Percentiles rank a stretch among this genome's conserved stretches.
These are phyloP conservation scores for Penicillium concentricum DNA, from an alignment of 2,329 filamentous ascomycete species.

Conservation along the genomic window DNA sequence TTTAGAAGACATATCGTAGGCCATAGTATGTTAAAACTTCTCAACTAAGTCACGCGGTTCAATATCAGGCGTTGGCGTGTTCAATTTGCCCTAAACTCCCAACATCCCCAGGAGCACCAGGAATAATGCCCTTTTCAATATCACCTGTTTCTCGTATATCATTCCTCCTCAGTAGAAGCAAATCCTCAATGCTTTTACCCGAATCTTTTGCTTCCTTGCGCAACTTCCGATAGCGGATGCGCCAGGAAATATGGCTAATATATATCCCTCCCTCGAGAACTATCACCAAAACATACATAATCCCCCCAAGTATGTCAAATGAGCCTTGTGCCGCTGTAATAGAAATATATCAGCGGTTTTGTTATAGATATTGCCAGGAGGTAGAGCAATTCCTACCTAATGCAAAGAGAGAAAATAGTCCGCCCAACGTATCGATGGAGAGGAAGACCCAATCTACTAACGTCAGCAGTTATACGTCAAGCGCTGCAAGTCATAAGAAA, in stretches of 20 bases:
- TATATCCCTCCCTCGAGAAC: constrained; percentile 62
- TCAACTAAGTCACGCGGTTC: neutral
- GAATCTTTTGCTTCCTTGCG: constrained; percentile 52
- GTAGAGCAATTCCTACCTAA: constrained; percentile 46
- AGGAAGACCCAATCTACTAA: constrained; percentile 56
- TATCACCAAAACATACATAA: constrained; percentile 61
- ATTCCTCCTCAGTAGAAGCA: constrained; percentile 32
- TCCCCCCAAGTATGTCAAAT: constrained; percentile 61
- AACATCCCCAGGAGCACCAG: neutral
- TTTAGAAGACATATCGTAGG: neutral
- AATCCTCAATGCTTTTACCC: constrained; percentile 57
- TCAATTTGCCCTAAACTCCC: neutral
- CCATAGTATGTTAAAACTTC: constrained; percentile 4
- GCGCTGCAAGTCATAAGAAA: neutral
- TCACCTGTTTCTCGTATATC: constrained; percentile 5
- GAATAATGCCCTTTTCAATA: constrained; percentile 1
- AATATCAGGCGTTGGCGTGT: neutral
- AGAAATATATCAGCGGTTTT: constrained; percentile 16
- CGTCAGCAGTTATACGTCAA: constrained; percentile 17
- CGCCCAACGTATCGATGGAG: constrained; percentile 59
- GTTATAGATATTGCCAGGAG: neutral
- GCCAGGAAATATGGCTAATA: constrained; percentile 59
- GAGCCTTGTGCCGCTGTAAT: constrained; percentile 56
- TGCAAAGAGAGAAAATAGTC: constrained; percentile 64
- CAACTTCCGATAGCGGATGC: constrained; percentile 54